phyloP scores from a whole-genome alignment of 306 rosid genomes.

The Prinsepia uniflora region DNA sequence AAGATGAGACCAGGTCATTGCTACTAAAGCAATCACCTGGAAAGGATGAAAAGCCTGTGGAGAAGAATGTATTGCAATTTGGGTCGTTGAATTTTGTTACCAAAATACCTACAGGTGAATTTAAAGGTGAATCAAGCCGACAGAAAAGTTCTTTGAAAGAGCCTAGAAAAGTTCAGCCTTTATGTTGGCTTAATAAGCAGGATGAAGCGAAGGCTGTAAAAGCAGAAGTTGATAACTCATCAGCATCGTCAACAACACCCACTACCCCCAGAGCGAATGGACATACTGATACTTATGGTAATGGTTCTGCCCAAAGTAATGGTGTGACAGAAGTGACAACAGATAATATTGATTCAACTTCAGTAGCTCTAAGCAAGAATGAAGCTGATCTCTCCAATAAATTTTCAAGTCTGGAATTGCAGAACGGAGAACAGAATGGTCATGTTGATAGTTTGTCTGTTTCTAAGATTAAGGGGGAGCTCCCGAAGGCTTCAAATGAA shows the following conservation, averaged over 20 bases:
- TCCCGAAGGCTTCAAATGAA: slow-evolving; percentile 41
- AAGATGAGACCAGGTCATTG: slow-evolving; percentile 79
- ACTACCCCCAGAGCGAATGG: slow-evolving; percentile 51
- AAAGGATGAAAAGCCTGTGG: slow-evolving; percentile 39
- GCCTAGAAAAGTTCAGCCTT: slow-evolving; percentile 20
- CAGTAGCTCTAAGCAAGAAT: slow-evolving; percentile 19
- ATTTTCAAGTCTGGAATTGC: slow-evolving; percentile 47
- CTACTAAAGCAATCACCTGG: slow-evolving; percentile 38
- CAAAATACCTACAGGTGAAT: slow-evolving; percentile 16
- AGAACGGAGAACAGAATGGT: slow-evolving; percentile 31
- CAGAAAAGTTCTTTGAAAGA: slow-evolving; percentile 29
- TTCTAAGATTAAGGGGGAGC: slow-evolving; percentile 26
- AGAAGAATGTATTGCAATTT: slow-evolving; percentile 56
- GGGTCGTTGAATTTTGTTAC: slow-evolving; percentile 54
- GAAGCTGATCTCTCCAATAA: slow-evolving; percentile 38
- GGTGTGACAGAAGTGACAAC: slow-evolving; percentile 30
- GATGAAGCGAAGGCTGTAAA: slow-evolving; percentile 34
- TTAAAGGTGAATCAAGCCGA: slow-evolving; percentile 31
- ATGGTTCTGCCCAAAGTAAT: slow-evolving; percentile 20
- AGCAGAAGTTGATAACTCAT: slow-evolving; percentile 21
- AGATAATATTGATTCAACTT: slow-evolving; percentile 12
- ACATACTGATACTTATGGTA: slow-evolving; percentile 15
- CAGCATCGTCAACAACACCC: slow-evolving; percentile 25
- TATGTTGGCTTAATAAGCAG: slow-evolving; percentile 29
- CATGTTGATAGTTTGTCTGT: slow-evolving; percentile 27